These are phyloP conservation scores for Coriaria nepalensis DNA, from an alignment of 306 rosid genomes.

Conservation along the genomic window DNA sequence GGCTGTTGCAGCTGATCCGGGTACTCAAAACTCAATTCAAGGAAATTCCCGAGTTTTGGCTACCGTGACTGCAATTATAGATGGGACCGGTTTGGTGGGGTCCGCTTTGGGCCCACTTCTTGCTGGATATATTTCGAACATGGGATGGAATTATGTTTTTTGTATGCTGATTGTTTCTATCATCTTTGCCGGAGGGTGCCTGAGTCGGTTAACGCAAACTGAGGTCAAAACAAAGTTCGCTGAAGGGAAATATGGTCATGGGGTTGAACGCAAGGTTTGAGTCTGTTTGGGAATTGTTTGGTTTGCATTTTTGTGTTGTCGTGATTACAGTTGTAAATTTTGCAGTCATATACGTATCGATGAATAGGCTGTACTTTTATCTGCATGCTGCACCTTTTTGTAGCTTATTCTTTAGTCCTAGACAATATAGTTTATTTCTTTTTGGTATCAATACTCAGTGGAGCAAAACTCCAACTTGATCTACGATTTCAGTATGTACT, in stretches of 20 bases:
- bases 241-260: conserved; percentile 31
- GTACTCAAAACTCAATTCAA: conserved; percentile 35
- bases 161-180: conserved; percentile 57
- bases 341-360: too few species aligned
- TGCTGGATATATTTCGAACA: conserved; percentile 58
- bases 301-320: too few species aligned
- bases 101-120: conserved; percentile 84
- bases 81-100: conserved; percentile 86
- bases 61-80: conserved; percentile 81
- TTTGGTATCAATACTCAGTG: too few species aligned
- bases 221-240: conserved; percentile 46
- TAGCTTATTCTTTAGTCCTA: too few species aligned
- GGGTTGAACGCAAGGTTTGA: neutral
- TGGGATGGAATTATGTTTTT: conserved; percentile 83
- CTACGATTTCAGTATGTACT: too few species aligned
- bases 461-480: too few species aligned
- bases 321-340: too few species aligned
- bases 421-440: too few species aligned
- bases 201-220: conserved; percentile 45
- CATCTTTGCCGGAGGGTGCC: conserved; percentile 45
- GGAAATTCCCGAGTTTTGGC: conserved; percentile 68
- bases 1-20: conserved; percentile 92
- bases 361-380: too few species aligned
- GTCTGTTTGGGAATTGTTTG: too few species aligned
- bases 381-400: too few species aligned